phyloP scores from a whole-genome alignment of 495 filamentous ascomycete genomes.

The Lichina pygmaea region DNA sequence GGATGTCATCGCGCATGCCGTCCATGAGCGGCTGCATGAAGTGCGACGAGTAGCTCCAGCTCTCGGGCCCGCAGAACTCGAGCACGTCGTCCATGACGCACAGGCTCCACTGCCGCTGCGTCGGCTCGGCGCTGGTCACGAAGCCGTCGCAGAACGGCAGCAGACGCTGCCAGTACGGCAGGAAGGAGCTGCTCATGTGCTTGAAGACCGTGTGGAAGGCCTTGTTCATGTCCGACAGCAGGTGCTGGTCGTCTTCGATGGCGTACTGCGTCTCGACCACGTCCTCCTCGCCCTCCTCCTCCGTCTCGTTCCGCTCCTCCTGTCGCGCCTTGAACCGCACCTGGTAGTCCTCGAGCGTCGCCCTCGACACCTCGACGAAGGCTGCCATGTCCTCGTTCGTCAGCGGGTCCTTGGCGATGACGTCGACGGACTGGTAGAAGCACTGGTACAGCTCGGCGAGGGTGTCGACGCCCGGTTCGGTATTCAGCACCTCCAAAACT shows the following conservation, averaged over 20 bases:
- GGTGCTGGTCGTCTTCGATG: conserved; percentile 88
- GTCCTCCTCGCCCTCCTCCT: conserved; percentile 71
- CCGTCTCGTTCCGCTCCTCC: conserved; percentile 48
- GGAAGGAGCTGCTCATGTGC: conserved; percentile 63
- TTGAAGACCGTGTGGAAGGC: conserved; percentile 98
- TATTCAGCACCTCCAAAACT: conserved; percentile 77
- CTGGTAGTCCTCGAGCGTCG: conserved; percentile 77
- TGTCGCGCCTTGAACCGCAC: conserved; percentile 49
- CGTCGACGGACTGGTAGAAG: conserved; percentile 96
- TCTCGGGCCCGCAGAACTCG: conserved; percentile 76
- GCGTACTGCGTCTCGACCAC: conserved; percentile 60
- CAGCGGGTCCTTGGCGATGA: conserved; percentile 63
- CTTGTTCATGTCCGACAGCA: conserved; percentile 99
- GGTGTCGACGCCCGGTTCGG: conserved; percentile 86
- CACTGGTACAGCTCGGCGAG: conserved; percentile 98
- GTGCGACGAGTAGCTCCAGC: conserved; percentile 53
- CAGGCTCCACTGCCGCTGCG: conserved; percentile 90
- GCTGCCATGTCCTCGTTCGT: conserved; percentile 48
- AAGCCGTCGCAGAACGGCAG: conserved; percentile 64
- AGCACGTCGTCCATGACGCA: conserved; percentile 98
- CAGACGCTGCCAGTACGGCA: conserved; percentile 65
- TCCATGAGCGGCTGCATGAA: conserved; percentile 65
- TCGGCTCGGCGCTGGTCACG: conserved; percentile 58
- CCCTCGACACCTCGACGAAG: conserved; percentile 65
- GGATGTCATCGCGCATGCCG: conserved; percentile 56